These are phyloP conservation scores for Rossbeevera mucosa DNA, from an alignment of 768 basidiomycete species.

Conservation along the genomic window DNA sequence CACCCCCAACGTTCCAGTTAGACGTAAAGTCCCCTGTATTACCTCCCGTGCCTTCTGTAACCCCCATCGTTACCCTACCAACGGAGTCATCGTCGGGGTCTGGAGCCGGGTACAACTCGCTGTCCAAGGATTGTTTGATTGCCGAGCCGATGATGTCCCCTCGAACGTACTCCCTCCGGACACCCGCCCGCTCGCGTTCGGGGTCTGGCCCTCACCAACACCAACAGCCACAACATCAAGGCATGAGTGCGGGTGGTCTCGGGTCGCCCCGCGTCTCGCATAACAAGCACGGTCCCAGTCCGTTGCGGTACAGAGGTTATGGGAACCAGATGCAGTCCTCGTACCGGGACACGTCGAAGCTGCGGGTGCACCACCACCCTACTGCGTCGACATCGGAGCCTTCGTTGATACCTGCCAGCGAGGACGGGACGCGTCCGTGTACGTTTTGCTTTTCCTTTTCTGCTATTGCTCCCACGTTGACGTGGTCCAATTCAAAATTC, in stretches of 20 bases:
- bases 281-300: slow-evolving; percentile 38
- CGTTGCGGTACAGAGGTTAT: slow-evolving; percentile 41
- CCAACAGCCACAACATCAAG: slow-evolving; percentile 19
- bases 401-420: slow-evolving; percentile 56
- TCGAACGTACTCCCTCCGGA: slow-evolving; percentile 29
- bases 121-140: slow-evolving; percentile 49
- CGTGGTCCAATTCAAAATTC: slow-evolving; percentile 2
- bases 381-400: slow-evolving; percentile 79
- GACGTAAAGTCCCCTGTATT: slow-evolving; percentile 20
- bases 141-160: slow-evolving; percentile 30
- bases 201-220: slow-evolving; percentile 24
- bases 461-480: slow-evolving; percentile 12
- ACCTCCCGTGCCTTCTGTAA: slow-evolving; percentile 11
- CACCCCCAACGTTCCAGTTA: slow-evolving; percentile 17
- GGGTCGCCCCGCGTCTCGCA: slow-evolving; percentile 33
- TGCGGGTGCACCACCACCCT: slow-evolving; percentile 64
- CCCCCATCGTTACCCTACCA: slow-evolving; percentile 24
- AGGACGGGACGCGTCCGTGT: slow-evolving; percentile 46
- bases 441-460: slow-evolving; percentile 28
- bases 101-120: slow-evolving; percentile 31
- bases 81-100: slow-evolving; percentile 22
- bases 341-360: slow-evolving; percentile 39
- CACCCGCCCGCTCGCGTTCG: slow-evolving; percentile 30
- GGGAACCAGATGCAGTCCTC: slow-evolving; percentile 33
- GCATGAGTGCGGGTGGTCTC: slow-evolving; percentile 11